A percentile compares a stretch with the other conserved stretches of the same genome.
These are phyloP conservation scores for Dactylellina drechsleri DNA, from an alignment of 2,329 filamentous ascomycete species.

Conservation along the genomic window DNA sequence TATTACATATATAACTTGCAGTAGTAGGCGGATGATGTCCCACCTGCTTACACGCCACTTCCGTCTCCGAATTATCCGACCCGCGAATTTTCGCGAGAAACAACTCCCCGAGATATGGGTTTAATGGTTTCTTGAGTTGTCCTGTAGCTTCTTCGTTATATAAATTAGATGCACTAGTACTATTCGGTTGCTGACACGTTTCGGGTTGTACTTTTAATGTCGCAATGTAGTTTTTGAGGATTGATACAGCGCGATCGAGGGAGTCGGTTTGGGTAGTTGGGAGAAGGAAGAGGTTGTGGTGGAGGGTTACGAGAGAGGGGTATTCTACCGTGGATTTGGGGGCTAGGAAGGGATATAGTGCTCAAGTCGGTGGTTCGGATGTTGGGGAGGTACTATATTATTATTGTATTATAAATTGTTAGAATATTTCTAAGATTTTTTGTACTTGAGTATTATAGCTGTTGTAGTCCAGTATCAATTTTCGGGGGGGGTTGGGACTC, in stretches of 20 bases:
- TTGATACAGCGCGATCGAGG: slow-evolving; percentile 22
- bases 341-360: slow-evolving; percentile 27
- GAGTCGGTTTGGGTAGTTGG: slow-evolving; percentile 8
- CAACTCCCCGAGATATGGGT: slow-evolving; percentile 24
- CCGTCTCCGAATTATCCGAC: not conserved
- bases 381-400: slow-evolving; percentile 19
- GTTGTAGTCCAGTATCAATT: no score
- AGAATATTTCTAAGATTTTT: not conserved
- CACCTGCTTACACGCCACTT: slow-evolving; percentile 22
- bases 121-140: slow-evolving; percentile 28
- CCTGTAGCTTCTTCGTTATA: not conserved
- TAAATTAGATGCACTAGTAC: no score
- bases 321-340: slow-evolving; percentile 34
- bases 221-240: slow-evolving; percentile 31
- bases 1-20: slow-evolving; percentile 20
- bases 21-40: slow-evolving; percentile 28
- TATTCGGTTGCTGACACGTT: not conserved
- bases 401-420: not conserved
- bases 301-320: slow-evolving; percentile 16
- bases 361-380: slow-evolving; percentile 8
- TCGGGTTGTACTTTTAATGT: slow-evolving; percentile 18
- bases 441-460: no score
- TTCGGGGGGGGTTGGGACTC: no score
- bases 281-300: slow-evolving; percentile 25
- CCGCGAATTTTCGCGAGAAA: slow-evolving; percentile 9